These are phyloP conservation scores for Saccharomyces uvarum DNA, from an alignment of 1,139 yeast genomes.

Conservation along the genomic window DNA sequence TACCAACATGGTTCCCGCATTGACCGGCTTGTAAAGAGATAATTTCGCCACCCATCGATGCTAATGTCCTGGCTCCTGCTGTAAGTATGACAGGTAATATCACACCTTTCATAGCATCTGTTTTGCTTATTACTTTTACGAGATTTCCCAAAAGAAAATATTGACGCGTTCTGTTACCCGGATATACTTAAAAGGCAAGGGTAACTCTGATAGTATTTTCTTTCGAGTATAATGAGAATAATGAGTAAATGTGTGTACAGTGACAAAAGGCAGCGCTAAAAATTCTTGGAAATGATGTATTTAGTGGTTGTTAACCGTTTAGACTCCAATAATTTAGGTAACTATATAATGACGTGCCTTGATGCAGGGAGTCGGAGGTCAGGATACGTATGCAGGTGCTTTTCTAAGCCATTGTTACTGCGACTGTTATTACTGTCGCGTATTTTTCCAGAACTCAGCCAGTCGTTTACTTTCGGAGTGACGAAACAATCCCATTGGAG, in stretches of 20 bases:
- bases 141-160: not conserved
- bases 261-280: not conserved
- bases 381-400: not conserved
- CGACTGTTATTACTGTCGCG: not conserved
- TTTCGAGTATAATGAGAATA: too few species aligned
- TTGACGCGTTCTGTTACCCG: not conserved
- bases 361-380: not conserved
- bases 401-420: not conserved
- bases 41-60: conserved; percentile 42
- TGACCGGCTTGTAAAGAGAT: conserved; percentile 67
- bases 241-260: not conserved
- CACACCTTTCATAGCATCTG: not conserved
- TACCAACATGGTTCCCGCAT: conserved; percentile 95
- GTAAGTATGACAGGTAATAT: not conserved
- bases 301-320: not conserved
- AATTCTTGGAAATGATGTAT: not conserved
- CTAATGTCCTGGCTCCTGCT: not conserved
- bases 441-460: conserved; percentile 3
- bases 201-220: not conserved
- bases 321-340: not conserved
- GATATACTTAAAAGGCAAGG: not conserved
- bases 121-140: not conserved
- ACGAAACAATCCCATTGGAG: conserved; percentile 4
- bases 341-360: not conserved
- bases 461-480: not conserved